phyloP scores from a whole-genome alignment of 2,329 filamentous ascomycete species.

The Bipolaris oryzae region DNA sequence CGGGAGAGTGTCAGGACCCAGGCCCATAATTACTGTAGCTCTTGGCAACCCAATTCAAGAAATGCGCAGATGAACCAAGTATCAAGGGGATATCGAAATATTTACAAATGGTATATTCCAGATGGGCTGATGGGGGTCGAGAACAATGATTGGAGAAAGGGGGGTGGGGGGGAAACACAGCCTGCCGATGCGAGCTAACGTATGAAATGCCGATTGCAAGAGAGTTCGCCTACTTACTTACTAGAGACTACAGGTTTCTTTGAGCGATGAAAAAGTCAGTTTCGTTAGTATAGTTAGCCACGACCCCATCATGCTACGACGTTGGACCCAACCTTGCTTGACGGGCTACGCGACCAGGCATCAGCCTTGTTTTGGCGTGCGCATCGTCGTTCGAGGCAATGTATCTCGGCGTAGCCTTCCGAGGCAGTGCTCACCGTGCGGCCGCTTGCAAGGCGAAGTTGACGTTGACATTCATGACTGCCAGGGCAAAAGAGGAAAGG shows the following conservation, averaged over 20 bases:
- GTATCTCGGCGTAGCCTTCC: slow-evolving; percentile 55
- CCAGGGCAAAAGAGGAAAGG: neutral
- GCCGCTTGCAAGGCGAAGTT: slow-evolving; percentile 61
- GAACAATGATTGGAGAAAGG: slow-evolving; percentile 60
- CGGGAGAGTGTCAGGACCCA: slow-evolving; percentile 35
- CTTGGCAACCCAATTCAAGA: slow-evolving; percentile 40
- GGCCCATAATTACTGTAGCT: slow-evolving; percentile 41
- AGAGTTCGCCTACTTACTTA: slow-evolving; percentile 1
- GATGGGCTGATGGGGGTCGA: slow-evolving; percentile 47
- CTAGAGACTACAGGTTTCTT: slow-evolving; percentile 52
- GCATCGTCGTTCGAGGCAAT: slow-evolving; percentile 49
- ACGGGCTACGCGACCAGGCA: slow-evolving; percentile 52
- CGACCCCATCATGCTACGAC: slow-evolving; percentile 36
- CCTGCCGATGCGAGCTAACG: slow-evolving; percentile 22
- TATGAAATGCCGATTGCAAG: neutral
- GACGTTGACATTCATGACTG: slow-evolving; percentile 57
- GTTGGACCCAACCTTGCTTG: slow-evolving; percentile 34
- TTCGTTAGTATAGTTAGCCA: slow-evolving; percentile 54
- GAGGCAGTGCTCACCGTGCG: slow-evolving; percentile 61
- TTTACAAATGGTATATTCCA: slow-evolving; percentile 46
- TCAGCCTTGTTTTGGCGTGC: slow-evolving; percentile 56
- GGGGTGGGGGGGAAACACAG: slow-evolving; percentile 54
- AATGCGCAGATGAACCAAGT: slow-evolving; percentile 37
- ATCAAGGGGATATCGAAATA: slow-evolving; percentile 32
- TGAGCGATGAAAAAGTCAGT: slow-evolving; percentile 54